phyloP scores from a whole-genome alignment of 2,329 filamentous ascomycete genomes.

The Colletotrichum karsti region DNA sequence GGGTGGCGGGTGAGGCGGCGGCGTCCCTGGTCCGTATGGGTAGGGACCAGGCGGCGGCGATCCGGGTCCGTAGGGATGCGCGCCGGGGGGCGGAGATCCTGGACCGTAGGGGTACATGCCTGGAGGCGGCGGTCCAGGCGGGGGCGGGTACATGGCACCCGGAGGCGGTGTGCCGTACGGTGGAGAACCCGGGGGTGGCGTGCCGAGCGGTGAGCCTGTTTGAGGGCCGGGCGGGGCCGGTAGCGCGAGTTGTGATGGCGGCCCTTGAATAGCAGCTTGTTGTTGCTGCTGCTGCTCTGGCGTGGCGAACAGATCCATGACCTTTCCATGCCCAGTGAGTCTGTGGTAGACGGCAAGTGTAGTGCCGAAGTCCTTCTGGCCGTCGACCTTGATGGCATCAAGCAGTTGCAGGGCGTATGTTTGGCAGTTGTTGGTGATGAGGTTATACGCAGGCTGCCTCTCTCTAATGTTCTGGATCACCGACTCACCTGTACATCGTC shows the following conservation, averaged over 20 bases:
- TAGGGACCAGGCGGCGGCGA: neutral
- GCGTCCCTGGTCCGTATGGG: neutral
- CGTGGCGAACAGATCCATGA: conserved; percentile 58
- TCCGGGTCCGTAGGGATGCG: neutral
- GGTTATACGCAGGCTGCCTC: conserved; percentile 60
- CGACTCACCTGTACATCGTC: conserved; percentile 50
- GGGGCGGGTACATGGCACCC: neutral
- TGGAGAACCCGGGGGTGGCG: neutral
- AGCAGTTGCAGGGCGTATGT: conserved; percentile 62
- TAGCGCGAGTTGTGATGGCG: conserved; percentile 36
- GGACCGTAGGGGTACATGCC: neutral
- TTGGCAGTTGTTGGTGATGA: conserved; percentile 69
- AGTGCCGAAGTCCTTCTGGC: conserved; percentile 60
- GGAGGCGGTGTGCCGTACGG: conserved; percentile 31
- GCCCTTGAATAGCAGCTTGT: neutral
- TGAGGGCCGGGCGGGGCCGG: conserved; percentile 57
- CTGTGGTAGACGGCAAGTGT: conserved; percentile 62
- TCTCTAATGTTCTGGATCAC: conserved; percentile 61
- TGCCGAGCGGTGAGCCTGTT: conserved; percentile 31
- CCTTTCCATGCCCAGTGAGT: conserved; percentile 56
- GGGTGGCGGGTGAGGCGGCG: neutral
- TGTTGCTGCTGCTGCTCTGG: conserved; percentile 36
- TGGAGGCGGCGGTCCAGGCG: conserved; percentile 19
- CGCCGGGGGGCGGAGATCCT: neutral
- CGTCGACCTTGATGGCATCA: conserved; percentile 61